A percentile compares a stretch with the other conserved stretches of the same genome.
Conservation (phyloP, 2,329 filamentous ascomycete species). For the Lasiodiplodia hormozganensis region DNA sequence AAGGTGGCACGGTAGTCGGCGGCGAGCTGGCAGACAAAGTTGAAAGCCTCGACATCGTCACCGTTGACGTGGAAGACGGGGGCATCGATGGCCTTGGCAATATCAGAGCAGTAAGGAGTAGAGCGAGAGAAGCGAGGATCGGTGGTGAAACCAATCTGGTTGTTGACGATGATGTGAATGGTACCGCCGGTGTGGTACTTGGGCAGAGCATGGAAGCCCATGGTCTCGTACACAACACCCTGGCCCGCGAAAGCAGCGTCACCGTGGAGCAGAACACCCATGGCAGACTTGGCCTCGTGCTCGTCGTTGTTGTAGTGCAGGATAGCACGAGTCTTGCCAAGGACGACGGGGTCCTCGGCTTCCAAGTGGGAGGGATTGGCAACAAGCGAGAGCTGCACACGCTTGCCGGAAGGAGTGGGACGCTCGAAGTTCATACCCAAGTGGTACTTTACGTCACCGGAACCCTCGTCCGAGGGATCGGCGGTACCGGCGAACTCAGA, state of each 20-base stretch:
- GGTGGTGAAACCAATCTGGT: constrained; percentile 99
- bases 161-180: constrained; percentile 97
- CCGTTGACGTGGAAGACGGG: constrained; percentile 99
- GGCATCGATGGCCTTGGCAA: constrained; percentile 97
- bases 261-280: constrained; percentile 95
- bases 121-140: constrained; percentile 97
- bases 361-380: constrained; percentile 98
- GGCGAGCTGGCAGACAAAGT: constrained; percentile 96
- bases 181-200: constrained; percentile 97
- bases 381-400: constrained; percentile 97
- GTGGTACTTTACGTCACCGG: constrained; percentile 99
- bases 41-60: constrained; percentile 97
- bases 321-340: constrained; percentile 96
- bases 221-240: constrained; percentile 97
- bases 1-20: constrained; percentile 99
- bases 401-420: constrained; percentile 96
- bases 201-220: constrained; percentile 95
- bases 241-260: constrained; percentile 97
- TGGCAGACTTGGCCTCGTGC: constrained; percentile 83
- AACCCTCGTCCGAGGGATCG: constrained; percentile 91
- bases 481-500: constrained; percentile 92
- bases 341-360: constrained; percentile 95
- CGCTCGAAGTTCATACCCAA: constrained; percentile 99
- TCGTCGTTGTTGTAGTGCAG: constrained; percentile 99
- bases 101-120: constrained; percentile 98